Evolutionary conservation across 1,139 yeast genomes (phyloP).

Genomic region (Taiozyma onychis): DNA sequence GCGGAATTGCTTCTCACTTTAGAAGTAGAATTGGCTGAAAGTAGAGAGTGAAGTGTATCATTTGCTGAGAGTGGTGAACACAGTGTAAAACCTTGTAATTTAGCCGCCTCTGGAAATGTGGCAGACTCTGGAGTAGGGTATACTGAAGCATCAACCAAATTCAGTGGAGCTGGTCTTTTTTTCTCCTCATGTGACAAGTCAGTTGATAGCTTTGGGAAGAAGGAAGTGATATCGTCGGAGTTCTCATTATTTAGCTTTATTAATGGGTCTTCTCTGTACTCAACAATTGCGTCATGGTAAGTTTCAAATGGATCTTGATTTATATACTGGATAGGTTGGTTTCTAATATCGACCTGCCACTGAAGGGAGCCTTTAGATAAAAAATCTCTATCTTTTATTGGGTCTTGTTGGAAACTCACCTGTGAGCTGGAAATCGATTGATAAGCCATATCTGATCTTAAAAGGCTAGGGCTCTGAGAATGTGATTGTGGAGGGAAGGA

Average conservation of each 20-base stretch:
- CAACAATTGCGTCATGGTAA: neutral
- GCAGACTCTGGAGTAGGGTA: neutral
- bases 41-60: neutral
- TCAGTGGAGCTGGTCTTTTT: neutral
- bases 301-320: neutral
- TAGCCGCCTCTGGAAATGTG: neutral
- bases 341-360: neutral
- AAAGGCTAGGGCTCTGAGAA: neutral
- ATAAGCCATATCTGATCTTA: neutral
- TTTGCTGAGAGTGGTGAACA: neutral
- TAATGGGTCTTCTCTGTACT: neutral
- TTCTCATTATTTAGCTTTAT: neutral
- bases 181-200: conserved; percentile 6
- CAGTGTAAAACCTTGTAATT: neutral
- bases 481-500: neutral
- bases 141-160: neutral
- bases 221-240: conserved; percentile 1
- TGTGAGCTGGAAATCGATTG: neutral
- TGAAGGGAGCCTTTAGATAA: neutral
- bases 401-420: neutral
- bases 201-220: conserved; percentile 15
- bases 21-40: neutral
- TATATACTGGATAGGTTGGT: neutral
- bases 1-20: neutral
- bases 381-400: neutral